A percentile compares a stretch with the other conserved stretches of the same genome.
Evolutionary conservation across 2,329 filamentous ascomycete species (phyloP).

Genomic region (Fusarium multiceps): DNA sequence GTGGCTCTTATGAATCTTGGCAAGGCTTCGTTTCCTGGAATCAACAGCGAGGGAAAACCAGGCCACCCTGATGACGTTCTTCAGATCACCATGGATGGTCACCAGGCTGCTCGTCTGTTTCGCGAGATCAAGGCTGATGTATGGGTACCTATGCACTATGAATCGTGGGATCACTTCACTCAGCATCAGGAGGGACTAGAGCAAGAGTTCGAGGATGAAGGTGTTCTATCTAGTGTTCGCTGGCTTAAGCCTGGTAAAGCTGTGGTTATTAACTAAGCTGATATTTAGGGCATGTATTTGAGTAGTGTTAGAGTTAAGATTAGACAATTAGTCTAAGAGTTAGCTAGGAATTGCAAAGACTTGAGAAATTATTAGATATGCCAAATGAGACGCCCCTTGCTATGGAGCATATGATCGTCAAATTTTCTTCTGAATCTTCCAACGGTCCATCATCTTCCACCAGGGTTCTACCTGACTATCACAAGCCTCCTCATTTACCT

Average conservation of each 20-base stretch:
- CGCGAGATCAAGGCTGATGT: slow-evolving; percentile 1
- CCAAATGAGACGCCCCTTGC: too few species aligned
- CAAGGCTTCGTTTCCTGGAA: neutral
- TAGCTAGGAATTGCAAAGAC: neutral
- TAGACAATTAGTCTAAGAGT: neutral
- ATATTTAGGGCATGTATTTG: neutral
- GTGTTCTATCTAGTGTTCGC: neutral
- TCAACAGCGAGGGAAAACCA: neutral
- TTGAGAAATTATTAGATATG: neutral
- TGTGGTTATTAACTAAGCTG: neutral
- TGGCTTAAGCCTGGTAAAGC: neutral
- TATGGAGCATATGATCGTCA: too few species aligned
- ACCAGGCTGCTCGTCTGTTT: slow-evolving; percentile 5
- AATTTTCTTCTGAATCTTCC: too few species aligned
- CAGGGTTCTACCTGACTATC: too few species aligned
- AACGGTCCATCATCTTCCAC: too few species aligned
- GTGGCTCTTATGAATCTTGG: slow-evolving; percentile 11
- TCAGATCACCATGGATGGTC: slow-evolving; percentile 18
- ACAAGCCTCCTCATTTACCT: neutral
- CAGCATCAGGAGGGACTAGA: neutral
- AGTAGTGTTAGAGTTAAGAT: neutral
- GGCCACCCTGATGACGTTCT: neutral
- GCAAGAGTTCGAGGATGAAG: neutral
- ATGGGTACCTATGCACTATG: slow-evolving; percentile 19
- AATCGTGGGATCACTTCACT: slow-evolving; percentile 16